Evolutionary conservation across 2,329 filamentous ascomycete species (phyloP), one percentile per base, ranked within the genome.

Genomic region (Furcasterigmium sp.): DNA sequence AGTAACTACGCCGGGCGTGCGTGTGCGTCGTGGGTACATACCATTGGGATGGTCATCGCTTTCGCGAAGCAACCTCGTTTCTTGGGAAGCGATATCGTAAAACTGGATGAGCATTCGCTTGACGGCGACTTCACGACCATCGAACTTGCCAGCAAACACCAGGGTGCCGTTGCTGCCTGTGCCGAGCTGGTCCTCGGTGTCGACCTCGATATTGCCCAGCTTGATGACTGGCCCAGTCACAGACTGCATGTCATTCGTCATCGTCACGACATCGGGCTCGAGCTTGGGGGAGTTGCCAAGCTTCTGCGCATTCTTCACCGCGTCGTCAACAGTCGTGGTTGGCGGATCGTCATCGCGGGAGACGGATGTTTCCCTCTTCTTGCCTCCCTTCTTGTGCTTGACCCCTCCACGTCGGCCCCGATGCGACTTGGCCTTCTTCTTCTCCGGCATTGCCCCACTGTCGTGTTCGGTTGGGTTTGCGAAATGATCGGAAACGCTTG

Each of bases 71-170:
- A 97, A 73, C 47, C 85, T 85, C 2, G 95, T 95, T 65, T 98
- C 93, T 56, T 95, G 90, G 10, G 88, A 90, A 1, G 93, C 93
- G 53, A 98, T 87, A 51, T 95, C 91, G 60, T 91, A 96, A 56
- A 96, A 96, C 53, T 95, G 88, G 26, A 91, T 88, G 47, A 97
- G 73, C 89, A 98, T 95, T 26, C 93, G 82, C 72, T 98, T 98
- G 38, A 98, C 89, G 1, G 93, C 93, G 20, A 98, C 91, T 36
- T 91, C 85, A 40, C 91, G 84, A 19, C 90, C 90, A 61, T 95
- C 93, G 60, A 95, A 97, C 42, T 84, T 87, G n/a, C 93, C 93
- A 39, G 88, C 85, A 62, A 93, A 97, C 1, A 98, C 93, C 42
- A 94, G 82, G 0, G 93, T 98, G n/a, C 93, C 93, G 58, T 96